phyloP scores from a whole-genome alignment of 495 filamentous ascomycete species.

The Aspergillus mulundensis region DNA sequence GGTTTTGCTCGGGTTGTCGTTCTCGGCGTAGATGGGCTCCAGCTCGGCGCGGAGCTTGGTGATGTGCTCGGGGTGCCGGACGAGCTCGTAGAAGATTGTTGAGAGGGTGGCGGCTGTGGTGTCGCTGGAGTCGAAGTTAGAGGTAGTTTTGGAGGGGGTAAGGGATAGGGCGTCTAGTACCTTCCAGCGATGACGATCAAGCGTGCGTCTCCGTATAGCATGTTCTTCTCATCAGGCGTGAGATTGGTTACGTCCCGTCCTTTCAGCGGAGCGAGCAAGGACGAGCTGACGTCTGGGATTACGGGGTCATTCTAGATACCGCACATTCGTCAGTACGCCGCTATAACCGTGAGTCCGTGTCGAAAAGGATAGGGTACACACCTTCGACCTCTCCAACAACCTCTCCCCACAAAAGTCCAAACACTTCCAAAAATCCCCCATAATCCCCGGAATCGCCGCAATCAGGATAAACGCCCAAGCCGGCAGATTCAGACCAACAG shows the following conservation, averaged over 20 bases:
- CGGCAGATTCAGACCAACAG: conserved; percentile 29
- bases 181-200: conserved; percentile 31
- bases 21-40: conserved; percentile 6
- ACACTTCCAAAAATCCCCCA: conserved; percentile 32
- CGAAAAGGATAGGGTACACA: not conserved
- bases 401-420: conserved; percentile 20
- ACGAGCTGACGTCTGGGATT: conserved; percentile 30
- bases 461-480: conserved; percentile 34
- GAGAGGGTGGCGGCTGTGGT: conserved; percentile 52
- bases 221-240: conserved; percentile 17
- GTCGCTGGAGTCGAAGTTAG: conserved; percentile 31
- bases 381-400: conserved; percentile 4
- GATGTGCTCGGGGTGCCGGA: conserved; percentile 34
- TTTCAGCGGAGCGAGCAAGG: conserved; percentile 24
- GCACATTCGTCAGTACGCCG: no score
- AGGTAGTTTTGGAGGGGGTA: not conserved
- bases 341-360: no score
- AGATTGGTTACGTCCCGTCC: conserved; percentile 15
- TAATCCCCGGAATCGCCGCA: conserved; percentile 21
- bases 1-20: not conserved
- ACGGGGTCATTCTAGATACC: conserved; percentile 26
- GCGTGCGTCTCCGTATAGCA: conserved; percentile 30
- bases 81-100: conserved; percentile 44
- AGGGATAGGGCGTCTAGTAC: conserved; percentile 2
- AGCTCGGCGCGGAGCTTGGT: conserved; percentile 23